These are phyloP conservation scores for Talaromyces adpressus DNA, from an alignment of 495 filamentous ascomycete species.

Conservation along the genomic window DNA sequence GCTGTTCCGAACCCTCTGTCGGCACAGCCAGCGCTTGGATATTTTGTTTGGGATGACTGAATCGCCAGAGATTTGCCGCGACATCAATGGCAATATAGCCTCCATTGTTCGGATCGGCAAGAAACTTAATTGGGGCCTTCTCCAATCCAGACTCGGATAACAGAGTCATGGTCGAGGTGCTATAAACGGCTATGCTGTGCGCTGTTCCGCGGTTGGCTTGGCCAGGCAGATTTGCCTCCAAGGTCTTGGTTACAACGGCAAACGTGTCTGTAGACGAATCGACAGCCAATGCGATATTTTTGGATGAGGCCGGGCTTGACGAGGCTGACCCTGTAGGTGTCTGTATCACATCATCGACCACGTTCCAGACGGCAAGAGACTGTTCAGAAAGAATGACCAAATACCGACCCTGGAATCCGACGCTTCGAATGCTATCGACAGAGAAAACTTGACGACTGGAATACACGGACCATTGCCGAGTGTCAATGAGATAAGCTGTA, in stretches of 20 bases:
- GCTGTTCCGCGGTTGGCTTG: not conserved
- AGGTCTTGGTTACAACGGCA: slow-evolving; percentile 19
- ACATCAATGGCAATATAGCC: slow-evolving; percentile 52
- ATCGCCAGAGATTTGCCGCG: slow-evolving; percentile 34
- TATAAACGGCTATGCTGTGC: slow-evolving; percentile 20
- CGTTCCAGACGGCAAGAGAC: slow-evolving; percentile 36
- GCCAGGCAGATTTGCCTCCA: not conserved
- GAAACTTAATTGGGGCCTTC: slow-evolving; percentile 25
- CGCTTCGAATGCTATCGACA: slow-evolving; percentile 22
- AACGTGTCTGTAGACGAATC: slow-evolving; percentile 29
- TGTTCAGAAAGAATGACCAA: slow-evolving; percentile 29
- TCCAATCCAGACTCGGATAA: slow-evolving; percentile 21
- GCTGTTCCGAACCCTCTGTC: slow-evolving; percentile 25
- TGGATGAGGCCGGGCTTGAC: slow-evolving; percentile 6
- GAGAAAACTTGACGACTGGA: slow-evolving; percentile 27
- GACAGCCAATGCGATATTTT: slow-evolving; percentile 21
- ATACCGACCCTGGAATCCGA: slow-evolving; percentile 27
- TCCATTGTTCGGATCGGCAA: slow-evolving; percentile 38
- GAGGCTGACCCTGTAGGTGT: slow-evolving; percentile 14
- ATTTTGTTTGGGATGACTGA: slow-evolving; percentile 51
- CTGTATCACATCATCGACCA: slow-evolving; percentile 32
- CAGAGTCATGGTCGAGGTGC: slow-evolving; percentile 24
- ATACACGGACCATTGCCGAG: slow-evolving; percentile 23
- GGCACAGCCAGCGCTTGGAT: slow-evolving; percentile 44
- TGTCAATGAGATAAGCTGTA: slow-evolving; percentile 30